Conservation (phyloP, 2,329 filamentous ascomycete species). For the Fusarium keratoplasticum region DNA sequence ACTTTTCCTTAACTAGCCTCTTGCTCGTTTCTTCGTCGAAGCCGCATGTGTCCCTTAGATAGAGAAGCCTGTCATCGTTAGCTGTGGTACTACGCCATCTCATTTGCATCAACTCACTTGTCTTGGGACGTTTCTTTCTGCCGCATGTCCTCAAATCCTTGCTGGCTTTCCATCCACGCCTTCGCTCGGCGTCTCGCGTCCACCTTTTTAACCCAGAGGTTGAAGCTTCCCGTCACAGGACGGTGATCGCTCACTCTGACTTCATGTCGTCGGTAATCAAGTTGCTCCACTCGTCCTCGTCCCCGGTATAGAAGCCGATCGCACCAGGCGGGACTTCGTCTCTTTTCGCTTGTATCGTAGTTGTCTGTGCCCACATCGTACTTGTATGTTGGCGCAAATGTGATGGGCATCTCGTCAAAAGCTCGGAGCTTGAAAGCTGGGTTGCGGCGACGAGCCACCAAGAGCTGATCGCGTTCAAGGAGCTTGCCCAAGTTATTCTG, state of each 20-base stretch:
- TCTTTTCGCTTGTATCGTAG: slow-evolving; percentile 96
- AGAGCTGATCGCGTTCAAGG: slow-evolving; percentile 91
- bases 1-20: slow-evolving; percentile 58
- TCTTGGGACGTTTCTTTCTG: slow-evolving; percentile 76
- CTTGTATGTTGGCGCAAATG: slow-evolving; percentile 96
- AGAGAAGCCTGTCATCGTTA: slow-evolving; percentile 58
- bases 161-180: slow-evolving; percentile 79
- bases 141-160: slow-evolving; percentile 79
- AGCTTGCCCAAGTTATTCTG: slow-evolving; percentile 85
- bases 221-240: slow-evolving; percentile 88
- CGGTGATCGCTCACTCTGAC: slow-evolving; percentile 92
- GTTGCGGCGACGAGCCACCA: slow-evolving; percentile 89
- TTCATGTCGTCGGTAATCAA: slow-evolving; percentile 90
- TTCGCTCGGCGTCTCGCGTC: slow-evolving; percentile 72
- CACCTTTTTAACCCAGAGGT: slow-evolving; percentile 86
- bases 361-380: slow-evolving; percentile 96
- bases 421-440: slow-evolving; percentile 88
- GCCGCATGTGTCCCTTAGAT: slow-evolving; percentile 64
- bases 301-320: slow-evolving; percentile 92
- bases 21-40: slow-evolving; percentile 66
- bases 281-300: slow-evolving; percentile 82
- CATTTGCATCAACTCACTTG: slow-evolving; percentile 71
- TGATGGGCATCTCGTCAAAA: slow-evolving; percentile 91
- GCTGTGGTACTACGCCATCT: not conserved
- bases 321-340: slow-evolving; percentile 94